Evolutionary conservation across 257 asterid species (phyloP), one percentile per base, ranked within the genome.

Genomic region (Solanum bukasovii): DNA sequence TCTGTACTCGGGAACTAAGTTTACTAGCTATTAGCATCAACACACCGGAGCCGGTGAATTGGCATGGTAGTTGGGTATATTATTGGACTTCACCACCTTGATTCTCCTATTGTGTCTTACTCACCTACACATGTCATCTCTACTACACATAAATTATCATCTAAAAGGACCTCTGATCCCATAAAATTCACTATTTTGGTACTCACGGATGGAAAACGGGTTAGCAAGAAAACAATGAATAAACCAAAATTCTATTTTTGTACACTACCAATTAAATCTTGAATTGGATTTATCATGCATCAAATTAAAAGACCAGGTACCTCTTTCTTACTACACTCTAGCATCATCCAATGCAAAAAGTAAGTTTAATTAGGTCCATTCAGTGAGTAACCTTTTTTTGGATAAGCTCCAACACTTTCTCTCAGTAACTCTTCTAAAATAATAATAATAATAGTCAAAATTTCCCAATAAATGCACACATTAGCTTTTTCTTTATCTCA

Each of bases 401-500:
- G 68, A 81, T 81, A 81, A 81, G 20, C 68, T 81, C 68, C 67
- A 40, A 44, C 18, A 9, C 23, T 29, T 27, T 40, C 34, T 79
- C 37, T 25, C 27, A 14, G 14, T 14, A 81, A 27, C 65, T 14
- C 85, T 46, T 81, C 13, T 33, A 31, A 56, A 86, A 78, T 49
- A 29, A 38, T 38, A 38, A 38, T 38, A 38, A 9, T 46, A 46
- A 46, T 72, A 72, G 72, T 86, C 83, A 44, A 86, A 40, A n/a
- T 86, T 86, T 27, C 70, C 88, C 73, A 86, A 21, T 86, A 86
- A 86, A 86, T 86, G 88, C 84, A 75, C 14, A 33, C 81, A 73
- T 52, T 63, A 31, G 46, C 88, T 31, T 86, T 86, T 86, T 49
- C 59, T 29, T 33, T 31, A 23, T 73, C 37, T 86, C 59, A 33